Conservation (phyloP, 805 yeast species). For the Starmerella powellii region DNA sequence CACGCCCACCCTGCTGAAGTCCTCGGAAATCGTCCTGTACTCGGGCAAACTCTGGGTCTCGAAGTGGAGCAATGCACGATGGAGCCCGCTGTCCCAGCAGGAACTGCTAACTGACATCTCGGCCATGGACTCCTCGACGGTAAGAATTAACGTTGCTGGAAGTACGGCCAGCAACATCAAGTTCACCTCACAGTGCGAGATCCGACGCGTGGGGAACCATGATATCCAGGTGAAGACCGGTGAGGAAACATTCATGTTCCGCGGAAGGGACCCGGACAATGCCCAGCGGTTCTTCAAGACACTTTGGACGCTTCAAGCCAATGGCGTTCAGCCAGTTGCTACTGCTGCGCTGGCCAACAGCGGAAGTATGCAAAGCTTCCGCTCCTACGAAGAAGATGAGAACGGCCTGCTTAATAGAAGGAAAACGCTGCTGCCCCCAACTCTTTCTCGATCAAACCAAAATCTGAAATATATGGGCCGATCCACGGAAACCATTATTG, state of each 20-base stretch:
- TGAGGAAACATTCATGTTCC: constrained; percentile 24
- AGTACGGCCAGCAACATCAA: constrained; percentile 6
- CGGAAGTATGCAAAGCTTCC: not conserved
- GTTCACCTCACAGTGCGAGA: constrained; percentile 16
- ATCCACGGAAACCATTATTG: constrained; percentile 18
- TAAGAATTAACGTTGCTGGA: constrained; percentile 4
- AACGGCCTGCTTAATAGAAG: constrained; percentile 6
- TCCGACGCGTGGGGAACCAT: constrained; percentile 20
- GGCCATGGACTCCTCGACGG: constrained; percentile 3
- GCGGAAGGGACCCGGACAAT: constrained; percentile 20
- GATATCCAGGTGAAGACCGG: constrained; percentile 21
- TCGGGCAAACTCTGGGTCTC: constrained; percentile 23
- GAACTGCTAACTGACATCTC: constrained; percentile 21
- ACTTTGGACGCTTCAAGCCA: constrained; percentile 15
- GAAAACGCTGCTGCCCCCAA: constrained; percentile 19
- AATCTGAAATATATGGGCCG: constrained; percentile 12
- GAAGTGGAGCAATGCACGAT: constrained; percentile 19
- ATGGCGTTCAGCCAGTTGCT: constrained; percentile 9
- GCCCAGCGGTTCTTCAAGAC: constrained; percentile 18
- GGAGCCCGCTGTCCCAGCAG: constrained; percentile 24
- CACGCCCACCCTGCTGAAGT: constrained; percentile 7
- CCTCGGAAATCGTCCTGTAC: constrained; percentile 12
- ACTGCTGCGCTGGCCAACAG: constrained; percentile 1
- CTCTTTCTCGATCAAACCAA: constrained; percentile 13
- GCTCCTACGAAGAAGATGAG: constrained; percentile 2